Evolutionary conservation across 2,329 filamentous ascomycete genomes (phyloP), one percentile per base, ranked within the genome.

Genomic region (Trichophyton schoenleinii): DNA sequence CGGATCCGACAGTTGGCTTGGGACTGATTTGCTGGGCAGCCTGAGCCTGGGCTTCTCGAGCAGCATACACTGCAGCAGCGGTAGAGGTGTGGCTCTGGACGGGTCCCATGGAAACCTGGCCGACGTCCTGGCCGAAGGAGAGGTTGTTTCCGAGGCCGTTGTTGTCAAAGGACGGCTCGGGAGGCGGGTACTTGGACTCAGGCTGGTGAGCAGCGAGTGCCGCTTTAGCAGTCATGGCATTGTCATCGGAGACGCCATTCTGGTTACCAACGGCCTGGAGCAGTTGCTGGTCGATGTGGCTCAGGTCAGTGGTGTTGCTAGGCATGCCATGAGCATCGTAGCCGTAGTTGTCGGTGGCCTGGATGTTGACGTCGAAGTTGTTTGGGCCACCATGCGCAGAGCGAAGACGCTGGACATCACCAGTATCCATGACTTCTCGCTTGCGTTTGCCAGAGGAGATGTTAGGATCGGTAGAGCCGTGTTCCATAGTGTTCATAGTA

Each of bases 1-100:
- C 90, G 1, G 91, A 94, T 1, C 94, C 94, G n/a, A 97, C 94
- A 5, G 87, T 84, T 6, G 91, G 91, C 74, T 96, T 97, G 62
- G 81, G 76, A 61, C 78, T 42, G 41, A 59, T 59, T n/a, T 59
- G 58, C 44, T 59, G 58, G 2, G 58, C n/a, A 53, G 48, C 73
- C 69, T 81, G 73, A 66, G 77, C 74, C 66, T 78, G 78, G 15
- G 76, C 78, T 65, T 80, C 80, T 36, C 80, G 75, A 52, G 78
- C 76, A 61, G 80, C 78, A 60, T 81, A 78, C 48, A 74, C 73
- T 62, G 84, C 84, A 20, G 82, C 83, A 58, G 84, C 83, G 46
- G 84, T 86, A 57, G 84, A 84, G 44, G 74, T 74, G 62, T 75
- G 74, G 53, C 69, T 71, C 61, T 75, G 74, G 8, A 69, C 65